Base-by-base conservation (phyloP, 1,284 basidiomycete genomes). In the Stereum hirsutum region DNA sequence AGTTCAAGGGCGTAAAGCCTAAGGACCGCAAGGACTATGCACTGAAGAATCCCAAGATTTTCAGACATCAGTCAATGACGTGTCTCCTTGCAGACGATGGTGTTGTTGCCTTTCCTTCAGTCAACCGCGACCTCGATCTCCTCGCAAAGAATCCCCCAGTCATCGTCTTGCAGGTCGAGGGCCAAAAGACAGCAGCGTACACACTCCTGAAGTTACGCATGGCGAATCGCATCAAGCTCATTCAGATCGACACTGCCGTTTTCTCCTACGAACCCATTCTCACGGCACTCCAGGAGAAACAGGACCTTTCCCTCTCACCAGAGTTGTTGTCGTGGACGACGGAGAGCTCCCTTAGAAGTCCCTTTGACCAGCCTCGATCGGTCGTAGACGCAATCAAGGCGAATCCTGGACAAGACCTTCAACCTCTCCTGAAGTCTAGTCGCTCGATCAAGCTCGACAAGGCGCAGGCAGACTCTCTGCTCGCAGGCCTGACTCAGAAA, bases 211-310 rank as follows among this genome's bases (percentile, higher is more conserved):
- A 51, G 27, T 54, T 81, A 35, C 68, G 67, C 35, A 44, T 47
- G 2, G 60, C 59, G 4, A 49, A 56, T 14, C 41, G 60, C 5
- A 54, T 78, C 37, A 63, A 64, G 21, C 62, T 82, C 14, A 49
- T 81, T n/a, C 72, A 73, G 47, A 72, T 81, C 19, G 68, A 81
- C 46, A 73, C 74, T 0, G 75, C 76, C 0, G 57, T 80, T 3
- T 82, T 80, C 51, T 59, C 79, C 0, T 82, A 72, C 46, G 73
- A 79, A 49, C 78, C 78, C 1, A 63, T 82, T 15, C 61, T 82
- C 23, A 66, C 58, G 37, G 69, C 66, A 4, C 59, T 82, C 14
- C 69, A 81, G 53, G 55, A 60, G 14, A 68, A 63, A 43, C 61
- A 54, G 10, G 47, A 46, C 0, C 46, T 78, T 5, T 69, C 75